Base-by-base conservation (phyloP, 805 yeast species). In the Yamadazyma scolyti region DNA sequence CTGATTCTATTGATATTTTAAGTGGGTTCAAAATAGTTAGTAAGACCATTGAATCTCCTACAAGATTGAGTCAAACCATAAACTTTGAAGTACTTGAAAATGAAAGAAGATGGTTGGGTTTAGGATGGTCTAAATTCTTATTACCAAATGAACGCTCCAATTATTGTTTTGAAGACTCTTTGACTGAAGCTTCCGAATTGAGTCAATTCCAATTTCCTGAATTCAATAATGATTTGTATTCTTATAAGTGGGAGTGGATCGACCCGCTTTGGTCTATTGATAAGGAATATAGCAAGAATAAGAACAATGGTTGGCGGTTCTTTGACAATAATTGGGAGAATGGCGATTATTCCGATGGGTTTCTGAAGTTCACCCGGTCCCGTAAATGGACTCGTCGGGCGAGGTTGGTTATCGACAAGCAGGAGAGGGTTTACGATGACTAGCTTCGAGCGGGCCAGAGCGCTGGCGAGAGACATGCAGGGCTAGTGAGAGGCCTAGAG, bases 91-190 rank as follows among this genome's bases (percentile, higher is more conserved):
- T 77, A 1, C 46, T 71, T 22, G 79, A 78, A 43, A 72, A 77
- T 42, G 77, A 78, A 47, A 58, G 85, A 42, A 55, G 82, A 27
- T 76, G 82, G 81, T 20, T 77, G 3, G 82, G 79, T 1, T 37
- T 77, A 11, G 84, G 82, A 5, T 77, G 82, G 82, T 52, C 70
- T 22, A 61, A 64, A 28, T 54, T 58, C 11, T 47, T 75, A 21
- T 43, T 75, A 4, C 82, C 82, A 2, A 58, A 63, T 34, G 83
- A 77, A 38, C 44, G 82, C 16, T 44, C 73, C 1, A 56, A 62
- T 12, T 77, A 56, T 42, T 73, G 79, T 24, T 66, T 63, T 36
- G 68, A 56, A 16, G 50, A 61, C 9, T 55, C 65, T 23, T 42
- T 52, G 40, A 33, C 39, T 9, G 40, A 50, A 41, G 52, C 34